phyloP scores from a whole-genome alignment of 345 rosid genomes.

The Eucalyptus cloeziana region DNA sequence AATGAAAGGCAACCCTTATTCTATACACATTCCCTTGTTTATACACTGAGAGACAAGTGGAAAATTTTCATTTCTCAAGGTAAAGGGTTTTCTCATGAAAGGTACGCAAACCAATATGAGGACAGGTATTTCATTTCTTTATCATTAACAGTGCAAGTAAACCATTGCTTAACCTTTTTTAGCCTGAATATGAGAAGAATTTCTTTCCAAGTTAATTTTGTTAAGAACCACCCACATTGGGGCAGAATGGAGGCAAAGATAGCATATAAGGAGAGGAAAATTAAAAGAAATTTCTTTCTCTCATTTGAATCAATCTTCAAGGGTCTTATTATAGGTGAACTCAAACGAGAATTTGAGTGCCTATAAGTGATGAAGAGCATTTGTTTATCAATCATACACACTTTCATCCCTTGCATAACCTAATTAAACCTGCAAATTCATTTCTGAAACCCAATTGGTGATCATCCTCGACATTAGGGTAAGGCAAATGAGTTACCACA shows the following conservation, averaged over 20 bases:
- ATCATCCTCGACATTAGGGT: not conserved
- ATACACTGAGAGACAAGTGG: rapidly evolving
- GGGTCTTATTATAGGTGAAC: not conserved
- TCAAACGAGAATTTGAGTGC: not conserved
- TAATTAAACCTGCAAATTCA: not conserved
- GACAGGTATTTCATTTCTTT: too few relatives aligned
- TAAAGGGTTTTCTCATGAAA: not conserved
- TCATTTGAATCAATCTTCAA: not conserved
- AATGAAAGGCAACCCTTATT: not conserved
- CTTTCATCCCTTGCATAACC: not conserved
- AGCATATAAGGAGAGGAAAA: not conserved
- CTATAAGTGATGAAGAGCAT: not conserved
- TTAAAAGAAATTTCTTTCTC: too few relatives aligned
- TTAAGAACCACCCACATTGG: not conserved
- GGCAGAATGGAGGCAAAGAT: not conserved
- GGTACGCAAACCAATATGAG: not conserved
- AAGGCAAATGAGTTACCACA: not conserved
- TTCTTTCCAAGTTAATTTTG: too few relatives aligned
- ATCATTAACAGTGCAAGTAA: too few relatives aligned
- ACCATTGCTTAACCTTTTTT: not conserved
- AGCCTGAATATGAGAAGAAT: not conserved
- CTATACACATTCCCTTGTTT: too few relatives aligned
- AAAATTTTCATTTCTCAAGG: too few relatives aligned
- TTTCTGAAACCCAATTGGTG: too few relatives aligned
- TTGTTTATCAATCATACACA: too few relatives aligned